phyloP scores from a whole-genome alignment of 2,329 filamentous ascomycete species.

The Verticillium longisporum region DNA sequence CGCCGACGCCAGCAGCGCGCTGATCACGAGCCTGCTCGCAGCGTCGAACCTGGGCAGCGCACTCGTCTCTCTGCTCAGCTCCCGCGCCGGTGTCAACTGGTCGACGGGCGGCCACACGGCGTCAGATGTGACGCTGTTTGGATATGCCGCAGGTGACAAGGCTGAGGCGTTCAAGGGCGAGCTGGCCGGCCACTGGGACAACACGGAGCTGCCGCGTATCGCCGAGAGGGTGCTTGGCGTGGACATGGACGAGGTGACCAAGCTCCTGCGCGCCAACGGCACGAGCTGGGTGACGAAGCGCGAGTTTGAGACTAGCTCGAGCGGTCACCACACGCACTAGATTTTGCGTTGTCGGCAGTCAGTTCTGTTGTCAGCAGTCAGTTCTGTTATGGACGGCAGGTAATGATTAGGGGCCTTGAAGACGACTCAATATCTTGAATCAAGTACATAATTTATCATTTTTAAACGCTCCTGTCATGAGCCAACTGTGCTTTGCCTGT shows the following conservation, averaged over 20 bases:
- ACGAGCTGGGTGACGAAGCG: slow-evolving; percentile 17
- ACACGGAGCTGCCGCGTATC: slow-evolving; percentile 18
- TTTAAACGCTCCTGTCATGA: too few relatives aligned
- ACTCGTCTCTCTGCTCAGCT: slow-evolving; percentile 19
- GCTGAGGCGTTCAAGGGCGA: slow-evolving; percentile 8
- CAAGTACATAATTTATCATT: not conserved
- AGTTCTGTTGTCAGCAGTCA: too few relatives aligned
- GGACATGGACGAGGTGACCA: slow-evolving; percentile 13
- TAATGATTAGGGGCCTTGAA: too few relatives aligned
- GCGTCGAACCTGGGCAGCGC: slow-evolving; percentile 17
- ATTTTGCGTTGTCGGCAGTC: too few relatives aligned
- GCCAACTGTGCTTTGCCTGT: too few relatives aligned
- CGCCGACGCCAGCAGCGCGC: slow-evolving; percentile 18
- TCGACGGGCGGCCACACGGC: slow-evolving; percentile 14
- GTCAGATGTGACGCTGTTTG: slow-evolving; percentile 27
- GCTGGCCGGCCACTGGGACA: slow-evolving; percentile 17
- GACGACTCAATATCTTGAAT: not conserved
- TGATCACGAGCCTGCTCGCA: slow-evolving; percentile 19
- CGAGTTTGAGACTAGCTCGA: slow-evolving; percentile 3
- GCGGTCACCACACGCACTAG: not conserved
- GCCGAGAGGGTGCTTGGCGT: slow-evolving; percentile 16
- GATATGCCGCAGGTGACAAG: slow-evolving; percentile 18
- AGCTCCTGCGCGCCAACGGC: slow-evolving; percentile 13
- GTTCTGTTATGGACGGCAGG: too few relatives aligned
- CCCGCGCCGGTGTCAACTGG: slow-evolving; percentile 15